These are phyloP conservation scores for Fusarium continuum DNA, from an alignment of 2,329 filamentous ascomycete genomes.

Conservation along the genomic window DNA sequence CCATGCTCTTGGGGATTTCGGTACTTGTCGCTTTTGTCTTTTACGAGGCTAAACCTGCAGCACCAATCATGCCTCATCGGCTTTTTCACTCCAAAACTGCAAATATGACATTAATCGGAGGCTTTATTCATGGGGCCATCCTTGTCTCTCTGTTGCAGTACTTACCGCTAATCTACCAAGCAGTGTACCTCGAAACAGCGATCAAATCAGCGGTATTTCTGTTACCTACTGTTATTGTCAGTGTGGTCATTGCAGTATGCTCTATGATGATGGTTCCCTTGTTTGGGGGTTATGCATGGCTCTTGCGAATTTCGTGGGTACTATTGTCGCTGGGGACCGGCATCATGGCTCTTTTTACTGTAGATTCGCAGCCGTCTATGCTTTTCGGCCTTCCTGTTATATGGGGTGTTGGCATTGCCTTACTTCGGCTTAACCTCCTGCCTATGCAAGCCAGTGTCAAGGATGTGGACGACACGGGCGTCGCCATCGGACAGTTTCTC, in stretches of 20 bases:
- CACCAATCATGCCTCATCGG: constrained; percentile 16
- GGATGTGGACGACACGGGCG: constrained; percentile 1
- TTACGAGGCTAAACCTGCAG: constrained; percentile 4
- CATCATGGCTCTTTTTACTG: neutral
- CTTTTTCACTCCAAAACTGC: constrained; percentile 9
- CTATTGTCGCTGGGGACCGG: constrained; percentile 1
- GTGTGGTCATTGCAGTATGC: constrained; percentile 5
- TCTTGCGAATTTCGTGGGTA: constrained; percentile 2
- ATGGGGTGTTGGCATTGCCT: constrained; percentile 11
- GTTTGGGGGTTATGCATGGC: constrained; percentile 11
- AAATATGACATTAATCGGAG: constrained; percentile 18
- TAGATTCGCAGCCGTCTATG: neutral
- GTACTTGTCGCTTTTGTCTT: neutral
- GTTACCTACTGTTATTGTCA: neutral
- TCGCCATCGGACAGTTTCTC: constrained; percentile 9
- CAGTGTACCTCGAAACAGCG: constrained; percentile 7
- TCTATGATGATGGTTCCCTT: constrained; percentile 23
- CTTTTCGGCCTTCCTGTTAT: constrained; percentile 7
- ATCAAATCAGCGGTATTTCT: constrained; percentile 12
- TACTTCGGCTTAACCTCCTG: constrained; percentile 1
- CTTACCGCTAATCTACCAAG: constrained; percentile 4
- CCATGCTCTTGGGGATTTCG: neutral
- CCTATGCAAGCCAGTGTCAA: constrained; percentile 22
- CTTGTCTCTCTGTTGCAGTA: constrained; percentile 14
- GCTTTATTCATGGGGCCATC: constrained; percentile 8